Evolutionary conservation across 2,329 filamentous ascomycete species (phyloP).

Genomic region (Curvularia spicifera): DNA sequence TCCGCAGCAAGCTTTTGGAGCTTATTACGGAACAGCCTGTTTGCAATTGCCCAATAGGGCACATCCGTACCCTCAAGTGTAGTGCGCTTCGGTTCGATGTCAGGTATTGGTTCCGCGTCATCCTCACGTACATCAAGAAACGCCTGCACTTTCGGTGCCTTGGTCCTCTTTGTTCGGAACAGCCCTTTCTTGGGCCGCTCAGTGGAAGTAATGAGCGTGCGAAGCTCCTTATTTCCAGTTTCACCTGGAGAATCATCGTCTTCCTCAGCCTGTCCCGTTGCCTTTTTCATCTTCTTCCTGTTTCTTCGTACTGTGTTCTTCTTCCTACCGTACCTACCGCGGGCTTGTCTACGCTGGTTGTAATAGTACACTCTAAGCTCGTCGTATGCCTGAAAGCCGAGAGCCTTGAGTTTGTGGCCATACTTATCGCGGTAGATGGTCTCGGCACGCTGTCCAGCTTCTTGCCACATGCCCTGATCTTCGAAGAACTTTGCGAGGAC

Average conservation of each 20-base stretch:
- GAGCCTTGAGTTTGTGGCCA: conserved; percentile 53
- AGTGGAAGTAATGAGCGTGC: conserved; percentile 24
- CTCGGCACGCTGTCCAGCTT: conserved; percentile 55
- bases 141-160: conserved; percentile 30
- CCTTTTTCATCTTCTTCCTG: conserved; percentile 34
- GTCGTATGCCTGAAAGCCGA: conserved; percentile 40
- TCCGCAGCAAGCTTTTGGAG: conserved; percentile 36
- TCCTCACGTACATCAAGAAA: conserved; percentile 38
- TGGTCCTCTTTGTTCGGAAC: conserved; percentile 35
- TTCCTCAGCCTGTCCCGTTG: conserved; percentile 27
- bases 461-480: conserved; percentile 66
- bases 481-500: conserved; percentile 87
- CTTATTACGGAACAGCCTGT: conserved; percentile 38
- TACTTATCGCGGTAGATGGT: conserved; percentile 75
- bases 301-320: conserved; percentile 39
- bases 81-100: conserved; percentile 18
- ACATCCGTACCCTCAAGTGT: conserved; percentile 41
- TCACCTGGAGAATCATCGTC: conserved; percentile 28
- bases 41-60: conserved; percentile 37
- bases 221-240: conserved; percentile 22
- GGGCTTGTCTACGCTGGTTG: conserved; percentile 33
- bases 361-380: conserved; percentile 38
- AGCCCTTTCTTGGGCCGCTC: conserved; percentile 40
- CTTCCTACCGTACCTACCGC: conserved; percentile 37
- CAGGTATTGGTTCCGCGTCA: conserved; percentile 6